Percentiles rank a stretch among this genome's conserved stretches.
Evolutionary conservation across 140 eudicot genomes (phyloP).

Genomic region (Cichorium intybus): DNA sequence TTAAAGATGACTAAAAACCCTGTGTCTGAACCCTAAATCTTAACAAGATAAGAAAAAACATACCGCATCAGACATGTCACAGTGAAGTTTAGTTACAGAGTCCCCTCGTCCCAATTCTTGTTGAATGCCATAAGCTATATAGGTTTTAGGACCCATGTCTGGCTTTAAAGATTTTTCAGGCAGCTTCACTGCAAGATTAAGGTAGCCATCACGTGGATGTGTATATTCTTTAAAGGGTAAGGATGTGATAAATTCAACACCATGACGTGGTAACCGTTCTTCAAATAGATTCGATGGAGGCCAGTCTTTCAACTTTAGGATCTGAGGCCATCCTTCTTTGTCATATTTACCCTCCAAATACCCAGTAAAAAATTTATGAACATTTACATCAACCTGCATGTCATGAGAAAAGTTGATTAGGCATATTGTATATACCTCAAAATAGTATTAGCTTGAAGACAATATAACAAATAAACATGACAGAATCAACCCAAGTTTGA

Average conservation of each 20-base stretch:
- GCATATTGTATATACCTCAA: not conserved
- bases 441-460: not conserved
- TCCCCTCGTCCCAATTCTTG: constrained; percentile 81
- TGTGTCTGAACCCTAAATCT: not conserved
- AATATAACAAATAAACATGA: not conserved
- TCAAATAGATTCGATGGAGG: constrained; percentile 57
- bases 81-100: constrained; percentile 75
- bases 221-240: constrained; percentile 80
- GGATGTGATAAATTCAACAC: constrained; percentile 50
- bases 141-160: constrained; percentile 79
- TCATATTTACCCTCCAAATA: constrained; percentile 41
- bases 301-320: constrained; percentile 73
- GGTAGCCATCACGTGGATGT: constrained; percentile 54
- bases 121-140: constrained; percentile 72
- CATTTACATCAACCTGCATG: constrained; percentile 49
- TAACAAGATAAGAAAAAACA: not conserved
- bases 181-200: constrained; percentile 59
- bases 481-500: no score
- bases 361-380: constrained; percentile 49
- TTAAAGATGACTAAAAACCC: not conserved
- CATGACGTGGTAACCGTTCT: constrained; percentile 63
- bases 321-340: constrained; percentile 45
- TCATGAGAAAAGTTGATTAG: constrained; percentile 2
- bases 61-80: constrained; percentile 87
- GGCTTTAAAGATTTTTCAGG: constrained; percentile 45